Base-by-base conservation (phyloP, 331 rosid genomes). In the Quercus tomentella region DNA sequence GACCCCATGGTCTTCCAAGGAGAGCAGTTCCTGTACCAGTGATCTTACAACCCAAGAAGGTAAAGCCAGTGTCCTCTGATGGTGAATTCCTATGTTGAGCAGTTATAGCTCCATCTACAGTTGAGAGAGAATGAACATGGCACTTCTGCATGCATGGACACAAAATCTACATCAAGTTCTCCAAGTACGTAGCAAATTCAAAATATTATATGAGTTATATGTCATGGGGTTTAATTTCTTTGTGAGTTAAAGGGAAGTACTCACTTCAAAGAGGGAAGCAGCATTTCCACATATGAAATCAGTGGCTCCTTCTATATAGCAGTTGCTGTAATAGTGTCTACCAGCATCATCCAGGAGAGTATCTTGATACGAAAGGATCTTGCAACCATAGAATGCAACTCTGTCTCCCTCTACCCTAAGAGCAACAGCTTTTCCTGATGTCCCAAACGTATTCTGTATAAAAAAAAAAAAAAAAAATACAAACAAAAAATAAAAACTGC, bases 201-300 rank as follows among this genome's bases (percentile, higher is more conserved):
- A 17, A 18, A 16, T 31, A 43, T 41, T 37, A 66, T 30, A 66
- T 4, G 20, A 18, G 10, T 7, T 7, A 26, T 5, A 17, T 18
- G 72, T 14, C 49, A 31, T 66, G 7, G 43, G 16, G 18, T 17
- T 41, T 41, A 41, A 41, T 65, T 31, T 66, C 25, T 7, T 10
- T 30, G 71, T 18, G 71, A 66, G 15, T 66, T 12, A 7, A 66
- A 17, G 3, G 23, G 49, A 2, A 18, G 1, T 6, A 3, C 72
- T 33, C 45, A 85, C 91, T 84, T 86, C 89, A 52, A 76, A 89
- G 1, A 89, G 66, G 22, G 92, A 86, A 57, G 83, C 84, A n/a
- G 84, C 92, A 37, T 87, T 84, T 45, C 92, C 90, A 66, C 90
- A 89, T 8, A 89, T 87, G 80, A 89, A 89, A 65, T 89, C 92